A percentile compares a stretch with the other conserved stretches of the same genome.
Conservation (phyloP, 2,329 filamentous ascomycete genomes). For the Colletotrichum sp. region DNA sequence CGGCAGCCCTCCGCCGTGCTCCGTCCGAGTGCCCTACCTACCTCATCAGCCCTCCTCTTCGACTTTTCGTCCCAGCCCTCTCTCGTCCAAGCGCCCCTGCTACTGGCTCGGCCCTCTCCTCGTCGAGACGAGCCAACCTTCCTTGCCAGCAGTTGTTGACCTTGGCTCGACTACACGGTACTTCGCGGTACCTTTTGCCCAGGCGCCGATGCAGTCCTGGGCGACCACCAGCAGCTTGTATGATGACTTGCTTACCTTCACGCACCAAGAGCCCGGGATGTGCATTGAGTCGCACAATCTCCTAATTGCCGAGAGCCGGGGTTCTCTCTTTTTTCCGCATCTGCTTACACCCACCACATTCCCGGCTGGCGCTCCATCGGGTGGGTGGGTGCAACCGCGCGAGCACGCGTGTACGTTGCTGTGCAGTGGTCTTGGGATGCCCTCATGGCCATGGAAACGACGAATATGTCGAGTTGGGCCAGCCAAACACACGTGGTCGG, state of each 20-base stretch:
- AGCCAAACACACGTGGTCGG: background rate
- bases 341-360: slow-evolving; percentile 2
- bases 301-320: slow-evolving; percentile 3
- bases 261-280: background rate
- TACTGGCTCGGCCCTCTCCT: slow-evolving; percentile 13
- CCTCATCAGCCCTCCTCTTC: background rate
- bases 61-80: slow-evolving; percentile 9
- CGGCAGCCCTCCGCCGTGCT: background rate
- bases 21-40: slow-evolving; percentile 2
- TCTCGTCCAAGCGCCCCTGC: slow-evolving; percentile 2
- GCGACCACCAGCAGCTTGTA: background rate
- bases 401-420: background rate
- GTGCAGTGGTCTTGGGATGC: background rate
- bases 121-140: background rate
- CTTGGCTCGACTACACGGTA: background rate
- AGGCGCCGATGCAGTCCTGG: background rate
- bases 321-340: background rate
- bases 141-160: background rate
- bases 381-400: background rate
- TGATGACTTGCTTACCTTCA: background rate
- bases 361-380: background rate
- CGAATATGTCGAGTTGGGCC: background rate
- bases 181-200: background rate
- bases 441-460: background rate
- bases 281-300: slow-evolving; percentile 14